Conservation (phyloP, 2,329 filamentous ascomycete species). For the Phialemoniopsis sp. region DNA sequence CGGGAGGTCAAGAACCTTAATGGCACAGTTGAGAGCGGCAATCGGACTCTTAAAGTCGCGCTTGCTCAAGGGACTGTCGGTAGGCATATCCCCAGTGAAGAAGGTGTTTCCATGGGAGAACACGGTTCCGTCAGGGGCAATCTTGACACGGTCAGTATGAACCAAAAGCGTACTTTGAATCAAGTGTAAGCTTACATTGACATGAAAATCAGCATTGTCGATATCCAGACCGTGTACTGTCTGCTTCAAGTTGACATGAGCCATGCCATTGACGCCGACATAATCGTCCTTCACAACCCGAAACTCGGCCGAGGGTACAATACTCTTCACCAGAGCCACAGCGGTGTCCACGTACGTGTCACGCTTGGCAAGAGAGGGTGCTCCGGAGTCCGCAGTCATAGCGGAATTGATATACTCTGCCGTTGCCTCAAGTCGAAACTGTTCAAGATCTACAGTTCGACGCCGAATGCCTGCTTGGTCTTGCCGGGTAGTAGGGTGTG, state of each 20-base stretch:
- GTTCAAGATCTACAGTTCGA: constrained; percentile 25
- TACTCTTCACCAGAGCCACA: constrained; percentile 34
- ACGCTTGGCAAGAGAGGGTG: constrained; percentile 19
- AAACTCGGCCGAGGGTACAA: constrained; percentile 34
- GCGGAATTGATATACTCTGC: constrained; percentile 23
- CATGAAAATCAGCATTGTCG: constrained; percentile 57
- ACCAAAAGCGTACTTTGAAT: constrained; percentile 3
- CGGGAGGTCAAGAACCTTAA: constrained; percentile 31
- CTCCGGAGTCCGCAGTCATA: constrained; percentile 13
- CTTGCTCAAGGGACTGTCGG: constrained; percentile 30
- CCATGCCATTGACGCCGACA: constrained; percentile 48
- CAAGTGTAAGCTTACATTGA: constrained; percentile 42
- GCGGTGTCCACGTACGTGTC: constrained; percentile 37
- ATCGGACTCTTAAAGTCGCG: constrained; percentile 35
- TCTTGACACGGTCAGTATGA: constrained; percentile 21
- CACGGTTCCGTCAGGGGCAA: constrained; percentile 46
- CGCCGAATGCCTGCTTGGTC: constrained; percentile 19
- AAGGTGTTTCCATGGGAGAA: constrained; percentile 53
- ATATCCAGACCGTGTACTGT: constrained; percentile 54
- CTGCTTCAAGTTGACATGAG: constrained; percentile 57
- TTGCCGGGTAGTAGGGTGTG: constrained; percentile 15
- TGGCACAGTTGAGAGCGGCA: constrained; percentile 34
- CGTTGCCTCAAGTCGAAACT: constrained; percentile 21
- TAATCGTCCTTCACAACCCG: constrained; percentile 49
- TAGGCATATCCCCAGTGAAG: constrained; percentile 37